Percentiles rank a stretch among this genome's conserved stretches.
These are phyloP conservation scores for Gracilaria caudata DNA, from an alignment of 23 red algal species.

Conservation along the genomic window DNA sequence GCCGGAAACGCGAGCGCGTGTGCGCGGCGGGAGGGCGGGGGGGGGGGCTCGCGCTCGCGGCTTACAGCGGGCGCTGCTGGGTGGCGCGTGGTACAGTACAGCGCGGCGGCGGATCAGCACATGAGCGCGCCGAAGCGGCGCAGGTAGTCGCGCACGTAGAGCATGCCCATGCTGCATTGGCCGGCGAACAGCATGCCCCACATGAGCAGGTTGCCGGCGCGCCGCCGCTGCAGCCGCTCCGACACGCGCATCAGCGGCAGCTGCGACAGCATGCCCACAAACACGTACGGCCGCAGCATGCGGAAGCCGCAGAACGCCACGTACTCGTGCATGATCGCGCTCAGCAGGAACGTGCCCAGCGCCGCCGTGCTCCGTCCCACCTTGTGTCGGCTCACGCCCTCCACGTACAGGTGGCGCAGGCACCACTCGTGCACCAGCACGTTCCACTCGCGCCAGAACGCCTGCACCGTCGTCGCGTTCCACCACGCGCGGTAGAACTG, in stretches of 20 bases:
- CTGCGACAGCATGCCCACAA: conserved; percentile 88
- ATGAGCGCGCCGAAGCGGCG: conserved; percentile 32
- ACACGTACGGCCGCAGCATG: conserved; percentile 82
- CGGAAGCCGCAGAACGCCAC: conserved; percentile 77
- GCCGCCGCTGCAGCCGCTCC: conserved; percentile 46
- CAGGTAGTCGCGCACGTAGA: conserved; percentile 87
- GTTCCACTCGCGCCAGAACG: conserved; percentile 95
- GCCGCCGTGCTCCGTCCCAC: conserved; percentile 59
- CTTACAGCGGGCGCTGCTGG: too few species aligned
- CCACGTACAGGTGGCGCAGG: conserved; percentile 90
- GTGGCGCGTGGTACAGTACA: not conserved
- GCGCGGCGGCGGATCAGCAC: not conserved
- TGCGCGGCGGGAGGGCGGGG: too few species aligned
- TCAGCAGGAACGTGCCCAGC: conserved; percentile 84
- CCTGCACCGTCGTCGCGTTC: conserved; percentile 90
- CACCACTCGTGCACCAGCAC: conserved; percentile 93
- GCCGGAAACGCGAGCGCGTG: not conserved
- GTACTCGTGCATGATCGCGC: conserved; percentile 90
- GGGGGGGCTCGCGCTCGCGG: too few species aligned
- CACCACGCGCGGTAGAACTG: conserved; percentile 96
- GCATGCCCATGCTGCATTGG: conserved; percentile 70
- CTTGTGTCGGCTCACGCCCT: conserved; percentile 62
- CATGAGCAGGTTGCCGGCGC: conserved; percentile 88
- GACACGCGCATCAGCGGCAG: conserved; percentile 84
- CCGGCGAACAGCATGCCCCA: conserved; percentile 92